These are phyloP conservation scores for Jacaranda mimosifolia DNA, from an alignment of 257 asterid genomes.

Conservation along the genomic window DNA sequence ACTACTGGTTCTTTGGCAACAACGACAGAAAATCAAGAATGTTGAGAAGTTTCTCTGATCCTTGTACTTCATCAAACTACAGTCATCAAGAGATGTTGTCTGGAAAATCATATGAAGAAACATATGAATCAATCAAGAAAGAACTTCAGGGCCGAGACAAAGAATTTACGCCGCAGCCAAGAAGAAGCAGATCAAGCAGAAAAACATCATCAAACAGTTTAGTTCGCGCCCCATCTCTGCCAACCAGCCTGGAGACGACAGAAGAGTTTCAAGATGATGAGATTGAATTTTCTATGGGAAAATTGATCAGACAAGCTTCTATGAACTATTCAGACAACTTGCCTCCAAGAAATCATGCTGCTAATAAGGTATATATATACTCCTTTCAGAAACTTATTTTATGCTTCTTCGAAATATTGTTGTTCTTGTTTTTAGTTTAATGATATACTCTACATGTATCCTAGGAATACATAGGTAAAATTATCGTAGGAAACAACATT, in stretches of 20 bases:
- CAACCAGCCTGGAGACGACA: constrained; percentile 38
- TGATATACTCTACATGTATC: too few relatives aligned
- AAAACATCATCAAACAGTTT: constrained; percentile 32
- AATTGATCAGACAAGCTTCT: constrained; percentile 75
- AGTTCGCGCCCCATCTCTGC: constrained; percentile 62
- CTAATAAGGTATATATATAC: constrained; percentile 44
- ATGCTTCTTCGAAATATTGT: too few relatives aligned
- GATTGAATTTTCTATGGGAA: constrained; percentile 61
- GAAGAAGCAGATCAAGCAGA: constrained; percentile 38
- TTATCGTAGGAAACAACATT: too few relatives aligned
- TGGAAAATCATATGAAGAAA: constrained; percentile 63
- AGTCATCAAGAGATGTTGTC: constrained; percentile 30
- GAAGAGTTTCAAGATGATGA: constrained; percentile 49
- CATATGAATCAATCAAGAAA: constrained; percentile 57
- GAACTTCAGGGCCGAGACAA: background rate
- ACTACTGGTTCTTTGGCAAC: constrained; percentile 80
- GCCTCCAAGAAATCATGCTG: constrained; percentile 46
- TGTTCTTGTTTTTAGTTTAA: too few relatives aligned
- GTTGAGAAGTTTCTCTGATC: constrained; percentile 68
- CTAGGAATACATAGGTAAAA: too few relatives aligned
- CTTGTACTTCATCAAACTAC: constrained; percentile 50
- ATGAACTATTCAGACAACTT: constrained; percentile 42
- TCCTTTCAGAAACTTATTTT: background rate
- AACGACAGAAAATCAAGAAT: constrained; percentile 54
- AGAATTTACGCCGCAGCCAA: background rate